Base-by-base conservation (phyloP, 202 grass and related monocot species). In the Zizania palustris region DNA sequence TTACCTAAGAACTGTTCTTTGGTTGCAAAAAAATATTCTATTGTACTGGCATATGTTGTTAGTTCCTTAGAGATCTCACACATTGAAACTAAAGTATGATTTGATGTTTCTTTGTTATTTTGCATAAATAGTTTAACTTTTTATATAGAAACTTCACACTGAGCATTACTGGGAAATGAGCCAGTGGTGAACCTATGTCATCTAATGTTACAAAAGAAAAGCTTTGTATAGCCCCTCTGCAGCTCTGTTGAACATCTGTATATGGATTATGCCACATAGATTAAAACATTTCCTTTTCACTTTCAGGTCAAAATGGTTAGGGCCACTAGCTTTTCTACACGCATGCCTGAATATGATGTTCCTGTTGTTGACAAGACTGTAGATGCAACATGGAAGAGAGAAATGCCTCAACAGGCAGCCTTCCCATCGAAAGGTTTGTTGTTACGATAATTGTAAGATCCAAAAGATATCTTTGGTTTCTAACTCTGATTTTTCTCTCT, bases 331-430 rank as follows among this genome's bases (percentile, higher is more conserved):
- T 88, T 82, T 71, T 83, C 89, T 83, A 73, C 88, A 20, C 77
- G 85, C 61, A 77, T 83, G 70, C 84, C 83, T 36, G 85, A 87
- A 60, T 85, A 84, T 54, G 92, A 89, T 42, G 34, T 99, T 84
- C 92, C 96, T 71, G 85, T 99, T 8, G 84, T 99, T 69, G 92
- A 99, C 76, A 99, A 96, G 79, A 85, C 81, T 83, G 92, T 99
- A 45, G 90, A 96, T 91, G 81, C 88, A 58, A 89, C 83, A 67
- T 92, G 83, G 83, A 92, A 79, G 77, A 90, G 75, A 79, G 87
- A 96, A 72, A 40, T 72, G 22, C 70, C 80, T 80, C 77, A 56
- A 40, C 83, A 82, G 60, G 81, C 22, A 28, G 41, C 81, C 10
- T 38, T 71, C 43, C 16, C 45, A 14, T 65, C 56, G 39, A 90